Percentiles rank a stretch among this genome's conserved stretches.
Evolutionary conservation across 257 asterid genomes (phyloP).

Genomic region (Henckelia pumila): DNA sequence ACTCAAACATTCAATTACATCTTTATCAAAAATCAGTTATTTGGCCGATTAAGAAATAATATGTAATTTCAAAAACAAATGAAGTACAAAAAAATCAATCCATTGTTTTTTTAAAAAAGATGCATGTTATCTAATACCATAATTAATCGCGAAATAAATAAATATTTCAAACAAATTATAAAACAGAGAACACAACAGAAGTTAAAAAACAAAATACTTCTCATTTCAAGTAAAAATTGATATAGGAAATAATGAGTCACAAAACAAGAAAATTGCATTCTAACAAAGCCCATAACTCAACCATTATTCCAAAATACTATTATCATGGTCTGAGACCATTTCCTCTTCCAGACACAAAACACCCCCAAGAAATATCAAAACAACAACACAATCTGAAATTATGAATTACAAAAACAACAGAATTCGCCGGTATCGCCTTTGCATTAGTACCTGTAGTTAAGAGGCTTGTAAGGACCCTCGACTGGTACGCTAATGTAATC

Average conservation of each 20-base stretch:
- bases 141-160: too few relatives aligned
- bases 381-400: not conserved
- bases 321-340: constrained; percentile 4
- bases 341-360: constrained; percentile 7
- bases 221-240: not conserved
- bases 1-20: too few relatives aligned
- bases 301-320: not conserved
- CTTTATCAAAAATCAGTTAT: too few relatives aligned
- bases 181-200: too few relatives aligned
- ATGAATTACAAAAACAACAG: constrained; percentile 1
- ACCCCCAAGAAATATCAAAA: constrained; percentile 5
- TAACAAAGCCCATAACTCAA: not conserved
- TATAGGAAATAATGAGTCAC: not conserved
- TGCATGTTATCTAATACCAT: too few relatives aligned
- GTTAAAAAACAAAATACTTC: not conserved
- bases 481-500: constrained; percentile 43
- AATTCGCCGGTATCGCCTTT: constrained; percentile 3
- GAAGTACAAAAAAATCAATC: too few relatives aligned
- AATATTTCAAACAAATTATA: too few relatives aligned
- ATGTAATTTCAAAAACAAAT: too few relatives aligned
- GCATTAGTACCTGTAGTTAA: constrained; percentile 32
- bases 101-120: too few relatives aligned
- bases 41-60: too few relatives aligned
- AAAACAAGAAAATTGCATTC: not conserved
- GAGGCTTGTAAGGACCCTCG: constrained; percentile 47